Evolutionary conservation across 768 basidiomycete species (phyloP).

Genomic region (Favolaschia claudopus): DNA sequence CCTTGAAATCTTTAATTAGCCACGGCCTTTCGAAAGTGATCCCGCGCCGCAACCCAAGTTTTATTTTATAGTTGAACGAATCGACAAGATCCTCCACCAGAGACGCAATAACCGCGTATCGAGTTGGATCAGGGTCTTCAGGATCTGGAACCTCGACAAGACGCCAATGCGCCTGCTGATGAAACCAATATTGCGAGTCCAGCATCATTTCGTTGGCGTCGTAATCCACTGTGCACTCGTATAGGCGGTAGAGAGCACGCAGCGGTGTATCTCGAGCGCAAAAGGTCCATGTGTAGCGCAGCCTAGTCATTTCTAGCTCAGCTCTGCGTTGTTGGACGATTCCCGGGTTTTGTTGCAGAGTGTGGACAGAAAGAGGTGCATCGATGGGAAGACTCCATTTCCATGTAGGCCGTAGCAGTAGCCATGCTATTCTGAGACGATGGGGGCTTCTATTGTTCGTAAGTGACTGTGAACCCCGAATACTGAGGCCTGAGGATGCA

Average conservation of each 20-base stretch:
- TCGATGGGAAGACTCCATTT: no score
- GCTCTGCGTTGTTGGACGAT: not conserved
- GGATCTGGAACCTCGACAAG: slow-evolving; percentile 30
- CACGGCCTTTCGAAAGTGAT: not conserved
- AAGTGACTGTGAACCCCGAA: no score
- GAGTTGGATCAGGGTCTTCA: slow-evolving; percentile 24
- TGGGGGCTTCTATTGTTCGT: no score
- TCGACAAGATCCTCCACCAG: slow-evolving; percentile 18
- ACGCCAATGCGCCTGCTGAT: slow-evolving; percentile 23
- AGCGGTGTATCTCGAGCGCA: not conserved
- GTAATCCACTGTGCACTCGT: not conserved
- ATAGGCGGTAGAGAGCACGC: not conserved
- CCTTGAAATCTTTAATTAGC: not conserved
- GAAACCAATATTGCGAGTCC: slow-evolving; percentile 28
- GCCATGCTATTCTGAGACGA: no score
- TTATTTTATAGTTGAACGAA: slow-evolving; percentile 28
- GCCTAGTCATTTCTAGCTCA: not conserved
- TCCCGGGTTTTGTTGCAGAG: not conserved
- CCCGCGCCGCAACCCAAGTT: slow-evolving; percentile 26
- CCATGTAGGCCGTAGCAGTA: no score
- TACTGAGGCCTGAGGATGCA: no score
- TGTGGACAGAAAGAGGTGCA: no score
- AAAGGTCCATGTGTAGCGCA: not conserved
- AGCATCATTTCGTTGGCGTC: slow-evolving; percentile 8
- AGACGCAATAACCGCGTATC: slow-evolving; percentile 20